Conservation (phyloP, 805 yeast genomes). For the Blastobotrys mokoenaii region DNA sequence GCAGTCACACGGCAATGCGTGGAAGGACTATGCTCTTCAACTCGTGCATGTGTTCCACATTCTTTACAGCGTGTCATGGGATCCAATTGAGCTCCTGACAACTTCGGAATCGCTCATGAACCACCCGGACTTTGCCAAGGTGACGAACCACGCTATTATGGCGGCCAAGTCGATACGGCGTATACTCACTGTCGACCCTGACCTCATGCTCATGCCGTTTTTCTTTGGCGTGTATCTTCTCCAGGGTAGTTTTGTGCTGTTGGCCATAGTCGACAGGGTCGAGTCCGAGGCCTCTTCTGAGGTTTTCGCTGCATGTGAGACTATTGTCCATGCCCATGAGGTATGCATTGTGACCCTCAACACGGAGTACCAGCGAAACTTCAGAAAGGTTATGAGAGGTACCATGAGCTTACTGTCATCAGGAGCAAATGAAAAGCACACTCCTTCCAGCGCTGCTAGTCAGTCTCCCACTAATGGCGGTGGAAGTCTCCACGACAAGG, state of each 20-base stretch:
- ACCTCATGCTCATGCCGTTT: conserved; percentile 24
- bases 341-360: conserved; percentile 26
- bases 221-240: conserved; percentile 25
- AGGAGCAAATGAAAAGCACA: conserved; percentile 2
- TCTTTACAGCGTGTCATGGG: conserved; percentile 23
- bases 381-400: conserved; percentile 25
- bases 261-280: conserved; percentile 20
- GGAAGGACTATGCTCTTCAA: conserved; percentile 20
- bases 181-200: conserved; percentile 24
- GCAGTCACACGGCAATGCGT: conserved; percentile 21
- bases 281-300: conserved; percentile 20
- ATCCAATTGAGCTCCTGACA: conserved; percentile 22
- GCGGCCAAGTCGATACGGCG: conserved; percentile 21
- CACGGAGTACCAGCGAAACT: conserved; percentile 27
- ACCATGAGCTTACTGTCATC: conserved; percentile 22
- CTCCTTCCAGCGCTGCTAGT: conserved; percentile 23
- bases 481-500: conserved; percentile 7
- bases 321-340: conserved; percentile 26
- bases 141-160: conserved; percentile 22
- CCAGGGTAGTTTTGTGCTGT: conserved; percentile 23
- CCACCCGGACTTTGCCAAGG: conserved; percentile 19
- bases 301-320: conserved; percentile 23
- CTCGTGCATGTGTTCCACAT: conserved; percentile 23
- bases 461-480: conserved; percentile 14
- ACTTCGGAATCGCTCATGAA: conserved; percentile 17